phyloP scores from a whole-genome alignment of 2,329 filamentous ascomycete genomes.

The Trichoderma sp. region DNA sequence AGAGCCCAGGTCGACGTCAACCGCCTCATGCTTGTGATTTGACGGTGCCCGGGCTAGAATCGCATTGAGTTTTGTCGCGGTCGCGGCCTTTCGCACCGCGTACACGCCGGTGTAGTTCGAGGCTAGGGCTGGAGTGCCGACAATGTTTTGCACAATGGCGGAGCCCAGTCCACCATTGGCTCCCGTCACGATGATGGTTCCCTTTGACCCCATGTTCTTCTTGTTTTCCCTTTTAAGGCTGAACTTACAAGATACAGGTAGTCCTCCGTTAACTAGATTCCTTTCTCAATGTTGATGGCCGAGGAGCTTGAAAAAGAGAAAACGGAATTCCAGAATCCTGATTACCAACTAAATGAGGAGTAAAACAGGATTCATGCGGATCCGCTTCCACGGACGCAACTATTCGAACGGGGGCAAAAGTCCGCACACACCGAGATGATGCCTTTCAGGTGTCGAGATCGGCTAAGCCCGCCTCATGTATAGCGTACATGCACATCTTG shows the following conservation, averaged over 20 bases:
- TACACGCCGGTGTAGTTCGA: slow-evolving; percentile 36
- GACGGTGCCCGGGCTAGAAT: slow-evolving; percentile 24
- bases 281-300: neutral
- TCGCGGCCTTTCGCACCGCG: slow-evolving; percentile 34
- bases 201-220: slow-evolving; percentile 22
- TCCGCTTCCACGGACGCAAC: neutral
- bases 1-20: slow-evolving; percentile 33
- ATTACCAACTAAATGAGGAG: neutral
- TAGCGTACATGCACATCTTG: neutral
- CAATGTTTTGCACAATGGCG: slow-evolving; percentile 32
- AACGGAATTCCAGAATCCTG: neutral
- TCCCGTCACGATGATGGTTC: slow-evolving; percentile 38
- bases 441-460: neutral
- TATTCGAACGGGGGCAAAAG: neutral
- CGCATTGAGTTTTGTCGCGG: slow-evolving; percentile 30
- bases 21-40: slow-evolving; percentile 32
- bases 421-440: neutral
- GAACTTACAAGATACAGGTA: no score
- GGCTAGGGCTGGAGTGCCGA: slow-evolving; percentile 30
- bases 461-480: neutral
- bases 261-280: neutral
- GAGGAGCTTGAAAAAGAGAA: neutral
- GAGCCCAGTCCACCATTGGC: slow-evolving; percentile 40
- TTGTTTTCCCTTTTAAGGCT: neutral
- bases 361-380: neutral